A percentile compares a stretch with the other conserved stretches of the same genome.
Conservation (phyloP, 148 eudicot species). For the Fagopyrum esculentum region DNA sequence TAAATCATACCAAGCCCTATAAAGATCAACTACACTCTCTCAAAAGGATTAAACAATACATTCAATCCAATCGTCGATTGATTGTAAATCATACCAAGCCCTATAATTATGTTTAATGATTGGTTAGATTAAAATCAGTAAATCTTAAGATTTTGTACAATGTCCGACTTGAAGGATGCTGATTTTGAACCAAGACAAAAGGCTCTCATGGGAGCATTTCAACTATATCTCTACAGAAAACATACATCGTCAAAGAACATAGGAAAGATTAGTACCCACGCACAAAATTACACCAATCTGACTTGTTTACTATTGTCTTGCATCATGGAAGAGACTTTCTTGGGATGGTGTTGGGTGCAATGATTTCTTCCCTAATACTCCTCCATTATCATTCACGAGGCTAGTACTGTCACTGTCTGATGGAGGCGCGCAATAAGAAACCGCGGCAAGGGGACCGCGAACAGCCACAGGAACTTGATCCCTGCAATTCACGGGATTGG, state of each 20-base stretch:
- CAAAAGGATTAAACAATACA: too few species aligned
- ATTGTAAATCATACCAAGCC: too few species aligned
- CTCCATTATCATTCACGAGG: conserved; percentile 1
- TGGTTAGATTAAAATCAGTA: too few species aligned
- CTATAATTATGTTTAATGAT: too few species aligned
- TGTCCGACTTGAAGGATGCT: too few species aligned
- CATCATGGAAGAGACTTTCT: conserved; percentile 8
- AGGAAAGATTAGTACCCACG: background rate
- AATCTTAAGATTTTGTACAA: too few species aligned
- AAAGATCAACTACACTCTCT: too few species aligned
- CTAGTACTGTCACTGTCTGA: background rate
- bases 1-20: too few species aligned
- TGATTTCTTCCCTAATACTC: background rate
- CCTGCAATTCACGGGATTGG: conserved; percentile 12
- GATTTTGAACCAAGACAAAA: background rate
- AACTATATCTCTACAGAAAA: background rate
- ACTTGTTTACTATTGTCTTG: background rate
- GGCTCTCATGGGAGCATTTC: background rate
- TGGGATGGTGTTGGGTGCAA: background rate
- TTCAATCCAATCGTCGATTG: too few species aligned
- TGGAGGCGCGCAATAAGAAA: background rate
- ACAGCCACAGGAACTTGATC: conserved; percentile 1
- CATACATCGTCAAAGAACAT: background rate
- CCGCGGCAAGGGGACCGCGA: conserved; percentile 6
- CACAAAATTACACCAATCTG: background rate